These are phyloP conservation scores for Eucalyptus leucophloia DNA, from an alignment of 345 rosid genomes.

Conservation along the genomic window DNA sequence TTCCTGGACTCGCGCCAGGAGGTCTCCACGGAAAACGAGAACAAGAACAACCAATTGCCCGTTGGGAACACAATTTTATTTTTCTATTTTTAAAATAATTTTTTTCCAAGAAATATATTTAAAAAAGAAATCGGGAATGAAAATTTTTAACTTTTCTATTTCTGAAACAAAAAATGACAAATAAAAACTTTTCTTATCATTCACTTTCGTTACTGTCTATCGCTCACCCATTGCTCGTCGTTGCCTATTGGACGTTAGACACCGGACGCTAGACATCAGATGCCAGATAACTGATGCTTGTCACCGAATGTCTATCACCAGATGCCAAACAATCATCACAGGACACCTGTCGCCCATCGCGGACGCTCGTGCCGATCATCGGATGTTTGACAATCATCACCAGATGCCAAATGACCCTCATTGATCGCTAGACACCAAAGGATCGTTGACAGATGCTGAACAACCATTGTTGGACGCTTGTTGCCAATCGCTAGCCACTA, in stretches of 20 bases:
- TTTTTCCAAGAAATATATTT: no score
- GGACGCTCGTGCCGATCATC: no score
- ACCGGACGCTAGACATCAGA: accelerated
- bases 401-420: accelerated
- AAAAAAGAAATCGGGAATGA: accelerated
- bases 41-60: neutral
- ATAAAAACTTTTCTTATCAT: no score
- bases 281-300: accelerated
- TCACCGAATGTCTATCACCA: accelerated
- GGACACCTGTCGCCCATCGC: accelerated
- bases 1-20: neutral
- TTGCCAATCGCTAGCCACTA: accelerated
- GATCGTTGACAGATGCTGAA: accelerated
- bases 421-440: no score
- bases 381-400: accelerated
- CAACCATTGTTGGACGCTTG: no score
- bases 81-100: no score
- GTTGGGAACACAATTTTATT: no score
- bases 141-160: no score
- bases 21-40: neutral
- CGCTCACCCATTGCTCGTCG: accelerated
- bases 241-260: no score
- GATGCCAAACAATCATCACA: accelerated
- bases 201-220: accelerated
- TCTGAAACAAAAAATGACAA: accelerated